A percentile compares a stretch with the other conserved stretches of the same genome.
Evolutionary conservation across 1,284 basidiomycete species (phyloP).

Genomic region (Cutaneotrichosporon sp.): DNA sequence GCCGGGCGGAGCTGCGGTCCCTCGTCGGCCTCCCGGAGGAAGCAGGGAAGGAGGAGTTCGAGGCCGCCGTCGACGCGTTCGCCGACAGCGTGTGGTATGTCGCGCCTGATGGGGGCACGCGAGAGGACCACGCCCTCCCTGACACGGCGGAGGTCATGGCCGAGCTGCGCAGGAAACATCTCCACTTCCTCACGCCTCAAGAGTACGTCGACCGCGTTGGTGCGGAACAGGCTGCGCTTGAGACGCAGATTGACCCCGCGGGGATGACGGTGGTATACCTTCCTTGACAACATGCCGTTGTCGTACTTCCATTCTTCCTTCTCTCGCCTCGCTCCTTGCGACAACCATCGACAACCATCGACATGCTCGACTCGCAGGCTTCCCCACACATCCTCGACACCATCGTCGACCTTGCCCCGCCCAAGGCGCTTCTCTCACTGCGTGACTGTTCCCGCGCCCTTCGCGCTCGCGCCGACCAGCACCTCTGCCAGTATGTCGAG

Average conservation of each 20-base stretch:
- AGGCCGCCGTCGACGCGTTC: not conserved
- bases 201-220: not conserved
- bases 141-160: not conserved
- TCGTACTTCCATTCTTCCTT: no score
- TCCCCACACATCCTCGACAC: slow-evolving; percentile 15
- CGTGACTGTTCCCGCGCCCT: slow-evolving; percentile 1
- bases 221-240: not conserved
- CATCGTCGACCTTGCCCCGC: slow-evolving; percentile 2
- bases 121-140: not conserved
- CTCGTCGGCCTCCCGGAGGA: not conserved
- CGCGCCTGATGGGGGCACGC: not conserved
- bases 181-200: not conserved
- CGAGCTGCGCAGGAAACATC: not conserved
- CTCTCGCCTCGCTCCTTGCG: not conserved
- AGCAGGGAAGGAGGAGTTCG: not conserved
- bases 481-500: slow-evolving; percentile 1
- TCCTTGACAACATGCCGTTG: not conserved
- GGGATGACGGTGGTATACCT: not conserved
- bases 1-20: not conserved
- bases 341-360: not conserved
- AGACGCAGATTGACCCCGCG: not conserved
- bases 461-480: slow-evolving; percentile 8
- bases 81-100: not conserved
- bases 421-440: not conserved
- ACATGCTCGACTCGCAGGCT: slow-evolving; percentile 1